These are phyloP conservation scores for Abrus pulchellus DNA, from an alignment of 306 rosid genomes.

Conservation along the genomic window DNA sequence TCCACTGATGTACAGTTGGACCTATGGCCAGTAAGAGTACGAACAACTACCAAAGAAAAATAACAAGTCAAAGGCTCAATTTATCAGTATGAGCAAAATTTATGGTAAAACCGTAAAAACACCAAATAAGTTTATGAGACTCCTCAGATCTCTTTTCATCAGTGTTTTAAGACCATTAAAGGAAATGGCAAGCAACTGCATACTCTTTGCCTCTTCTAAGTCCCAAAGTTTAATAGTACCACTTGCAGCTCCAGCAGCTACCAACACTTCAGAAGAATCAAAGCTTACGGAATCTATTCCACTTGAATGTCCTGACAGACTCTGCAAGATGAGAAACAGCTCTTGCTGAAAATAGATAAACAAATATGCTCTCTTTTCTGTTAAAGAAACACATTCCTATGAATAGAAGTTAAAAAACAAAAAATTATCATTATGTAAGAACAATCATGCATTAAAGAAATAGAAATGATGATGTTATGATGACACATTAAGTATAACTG, in stretches of 20 bases:
- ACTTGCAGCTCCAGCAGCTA: slow-evolving; percentile 99
- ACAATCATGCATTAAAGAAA: not conserved
- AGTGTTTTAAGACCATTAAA: slow-evolving; percentile 26
- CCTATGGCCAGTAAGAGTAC: slow-evolving; percentile 98
- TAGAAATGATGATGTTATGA: not conserved
- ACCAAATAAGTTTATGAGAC: slow-evolving; percentile 27
- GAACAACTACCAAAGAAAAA: slow-evolving; percentile 78
- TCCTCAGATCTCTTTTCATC: slow-evolving; percentile 12
- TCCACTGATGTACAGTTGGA: slow-evolving; percentile 97
- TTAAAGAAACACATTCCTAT: not conserved
- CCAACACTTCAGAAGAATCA: slow-evolving; percentile 95
- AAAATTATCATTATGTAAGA: not conserved
- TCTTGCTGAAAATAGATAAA: slow-evolving; percentile 44
- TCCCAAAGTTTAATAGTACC: slow-evolving; percentile 99
- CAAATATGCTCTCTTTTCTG: slow-evolving; percentile 4
- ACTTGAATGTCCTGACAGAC: slow-evolving; percentile 97
- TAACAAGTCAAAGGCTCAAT: slow-evolving; percentile 29
- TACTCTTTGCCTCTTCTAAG: slow-evolving; percentile 99
- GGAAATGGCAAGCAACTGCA: slow-evolving; percentile 53
- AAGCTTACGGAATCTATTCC: slow-evolving; percentile 98
- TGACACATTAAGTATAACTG: not conserved
- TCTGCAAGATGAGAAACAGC: slow-evolving; percentile 65
- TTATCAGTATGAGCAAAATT: not conserved
- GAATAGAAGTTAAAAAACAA: not conserved
- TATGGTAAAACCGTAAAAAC: not conserved